Evolutionary conservation across 2,329 filamentous ascomycete genomes (phyloP).

Genomic region (Exophiala phaeomuriformis): DNA sequence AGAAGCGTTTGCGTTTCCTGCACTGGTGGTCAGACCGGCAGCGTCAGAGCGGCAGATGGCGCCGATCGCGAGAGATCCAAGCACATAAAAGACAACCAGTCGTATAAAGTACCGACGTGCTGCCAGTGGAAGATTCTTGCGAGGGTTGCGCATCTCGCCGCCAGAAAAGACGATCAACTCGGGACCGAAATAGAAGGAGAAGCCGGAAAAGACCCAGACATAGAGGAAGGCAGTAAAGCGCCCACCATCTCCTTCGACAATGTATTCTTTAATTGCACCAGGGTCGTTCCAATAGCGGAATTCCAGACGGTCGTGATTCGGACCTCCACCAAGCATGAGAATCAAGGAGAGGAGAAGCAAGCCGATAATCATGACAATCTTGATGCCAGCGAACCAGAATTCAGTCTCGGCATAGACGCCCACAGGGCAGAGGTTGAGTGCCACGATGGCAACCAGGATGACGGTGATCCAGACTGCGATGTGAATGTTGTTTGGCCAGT

Average conservation of each 20-base stretch:
- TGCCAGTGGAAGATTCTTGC: conserved; percentile 45
- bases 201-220: conserved; percentile 45
- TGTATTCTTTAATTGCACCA: conserved; percentile 43
- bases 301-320: conserved; percentile 44
- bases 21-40: conserved; percentile 45
- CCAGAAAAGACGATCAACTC: conserved; percentile 51
- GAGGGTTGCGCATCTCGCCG: conserved; percentile 49
- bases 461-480: conserved; percentile 49
- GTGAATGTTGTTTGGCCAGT: conserved; percentile 46
- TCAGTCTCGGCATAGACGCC: conserved; percentile 48
- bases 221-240: conserved; percentile 48
- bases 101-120: conserved; percentile 55
- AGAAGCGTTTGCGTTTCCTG: conserved; percentile 46
- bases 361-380: conserved; percentile 47
- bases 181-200: conserved; percentile 50
- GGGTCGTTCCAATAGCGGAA: conserved; percentile 48
- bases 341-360: conserved; percentile 48
- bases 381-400: conserved; percentile 48
- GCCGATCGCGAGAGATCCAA: conserved; percentile 52
- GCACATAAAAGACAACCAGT: conserved; percentile 56
- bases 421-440: conserved; percentile 44
- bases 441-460: conserved; percentile 52
- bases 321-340: conserved; percentile 51
- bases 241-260: conserved; percentile 41
- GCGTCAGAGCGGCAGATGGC: conserved; percentile 53